phyloP scores from a whole-genome alignment of 257 asterid genomes.

The Avicennia marina region DNA sequence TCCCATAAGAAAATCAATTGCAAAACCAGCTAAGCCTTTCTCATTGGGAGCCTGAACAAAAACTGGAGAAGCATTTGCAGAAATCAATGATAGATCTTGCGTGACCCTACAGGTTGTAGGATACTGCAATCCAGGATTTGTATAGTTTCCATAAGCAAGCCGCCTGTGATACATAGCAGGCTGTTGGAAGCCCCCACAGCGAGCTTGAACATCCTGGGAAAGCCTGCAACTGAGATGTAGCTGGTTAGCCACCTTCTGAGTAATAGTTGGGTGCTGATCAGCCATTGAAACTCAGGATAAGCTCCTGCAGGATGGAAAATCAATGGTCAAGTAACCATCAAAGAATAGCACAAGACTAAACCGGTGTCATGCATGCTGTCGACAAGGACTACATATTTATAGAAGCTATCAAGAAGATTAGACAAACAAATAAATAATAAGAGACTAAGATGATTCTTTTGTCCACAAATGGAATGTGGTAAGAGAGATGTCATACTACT shows the following conservation, averaged over 20 bases:
- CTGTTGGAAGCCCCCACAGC: slow-evolving; percentile 34
- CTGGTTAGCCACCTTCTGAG: slow-evolving; percentile 52
- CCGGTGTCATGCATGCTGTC: background rate
- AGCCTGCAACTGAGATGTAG: slow-evolving; percentile 45
- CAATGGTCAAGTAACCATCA: slow-evolving; percentile 2
- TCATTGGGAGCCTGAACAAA: slow-evolving; percentile 69
- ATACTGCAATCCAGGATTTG: slow-evolving; percentile 39
- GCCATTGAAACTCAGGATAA: slow-evolving; percentile 28
- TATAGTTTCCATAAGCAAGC: slow-evolving; percentile 40
- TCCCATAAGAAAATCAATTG: slow-evolving; percentile 71
- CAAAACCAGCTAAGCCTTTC: slow-evolving; percentile 52
- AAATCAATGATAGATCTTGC: slow-evolving; percentile 42
- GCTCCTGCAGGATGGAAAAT: background rate
- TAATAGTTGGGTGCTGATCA: slow-evolving; percentile 45
- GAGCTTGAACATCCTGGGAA: slow-evolving; percentile 35
- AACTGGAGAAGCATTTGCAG: slow-evolving; percentile 57
- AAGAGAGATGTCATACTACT: background rate
- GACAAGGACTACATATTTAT: background rate
- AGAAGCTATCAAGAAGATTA: background rate
- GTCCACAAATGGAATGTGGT: too few species aligned
- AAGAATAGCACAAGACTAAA: background rate
- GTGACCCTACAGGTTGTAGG: slow-evolving; percentile 32
- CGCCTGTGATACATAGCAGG: slow-evolving; percentile 38
- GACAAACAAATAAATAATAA: background rate
- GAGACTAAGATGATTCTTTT: background rate